Conservation (phyloP, 371 early-diverging fungal species). For the Apophysomyces ossiformis region DNA sequence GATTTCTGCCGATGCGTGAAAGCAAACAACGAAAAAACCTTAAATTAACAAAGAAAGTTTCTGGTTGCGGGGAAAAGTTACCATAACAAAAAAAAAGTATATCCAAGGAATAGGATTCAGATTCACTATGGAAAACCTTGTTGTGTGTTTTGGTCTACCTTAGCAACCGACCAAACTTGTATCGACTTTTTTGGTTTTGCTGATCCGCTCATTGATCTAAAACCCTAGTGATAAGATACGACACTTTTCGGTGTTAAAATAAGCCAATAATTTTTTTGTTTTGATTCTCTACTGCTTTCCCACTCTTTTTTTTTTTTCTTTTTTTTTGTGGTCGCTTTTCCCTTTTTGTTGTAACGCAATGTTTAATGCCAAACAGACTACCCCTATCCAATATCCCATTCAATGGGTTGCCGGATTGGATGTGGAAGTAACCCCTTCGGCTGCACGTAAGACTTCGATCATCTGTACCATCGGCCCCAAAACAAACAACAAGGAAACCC, state of each 20-base stretch:
- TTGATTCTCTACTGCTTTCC: not conserved
- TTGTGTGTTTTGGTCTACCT: not conserved
- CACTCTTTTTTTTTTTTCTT: not conserved
- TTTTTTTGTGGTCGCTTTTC: not conserved
- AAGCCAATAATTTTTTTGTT: conserved; percentile 9
- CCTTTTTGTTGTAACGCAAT: conserved; percentile 3
- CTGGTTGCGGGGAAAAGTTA: not conserved
- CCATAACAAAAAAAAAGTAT: not conserved
- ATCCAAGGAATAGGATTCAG: too few relatives aligned
- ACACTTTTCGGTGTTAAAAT: conserved; percentile 12
- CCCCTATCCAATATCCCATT: conserved; percentile 33
- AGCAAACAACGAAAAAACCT: not conserved
- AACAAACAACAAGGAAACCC: conserved; percentile 77
- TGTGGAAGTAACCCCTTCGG: conserved; percentile 63
- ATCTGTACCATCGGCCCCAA: conserved; percentile 87
- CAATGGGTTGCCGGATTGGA: conserved; percentile 78
- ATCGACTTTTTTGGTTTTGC: conserved; percentile 1
- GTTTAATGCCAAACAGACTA: conserved; percentile 11
- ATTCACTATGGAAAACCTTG: not conserved
- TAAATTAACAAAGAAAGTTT: conserved; percentile 1
- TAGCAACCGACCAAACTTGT: not conserved
- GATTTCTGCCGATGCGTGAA: too few relatives aligned
- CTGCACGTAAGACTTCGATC: conserved; percentile 79
- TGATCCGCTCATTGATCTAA: conserved; percentile 12
- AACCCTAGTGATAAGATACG: conserved; percentile 3